phyloP scores from a whole-genome alignment of 2,329 filamentous ascomycete genomes.

The Pseudopithomyces chartarum region DNA sequence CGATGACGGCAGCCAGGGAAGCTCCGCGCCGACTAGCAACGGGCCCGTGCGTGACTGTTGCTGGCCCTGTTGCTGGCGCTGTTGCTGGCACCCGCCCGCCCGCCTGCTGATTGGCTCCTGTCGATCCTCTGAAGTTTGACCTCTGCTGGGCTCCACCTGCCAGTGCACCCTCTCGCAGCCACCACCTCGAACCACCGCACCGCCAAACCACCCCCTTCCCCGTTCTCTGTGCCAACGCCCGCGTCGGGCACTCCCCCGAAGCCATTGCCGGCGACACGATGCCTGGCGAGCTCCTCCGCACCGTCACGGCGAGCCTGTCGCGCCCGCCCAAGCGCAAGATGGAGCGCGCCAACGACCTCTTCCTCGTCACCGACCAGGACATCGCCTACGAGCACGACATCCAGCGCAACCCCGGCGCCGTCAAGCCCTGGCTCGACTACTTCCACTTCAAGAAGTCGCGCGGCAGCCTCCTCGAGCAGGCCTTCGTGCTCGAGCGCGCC shows the following conservation, averaged over 20 bases:
- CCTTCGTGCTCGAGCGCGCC: constrained; percentile 85
- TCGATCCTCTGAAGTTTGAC: no score
- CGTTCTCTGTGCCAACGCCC: constrained; percentile 33
- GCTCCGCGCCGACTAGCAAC: no score
- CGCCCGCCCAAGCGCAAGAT: constrained; percentile 44
- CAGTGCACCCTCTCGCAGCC: constrained; percentile 24
- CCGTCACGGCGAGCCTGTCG: constrained; percentile 40
- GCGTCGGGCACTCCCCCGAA: constrained; percentile 34
- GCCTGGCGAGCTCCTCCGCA: constrained; percentile 51
- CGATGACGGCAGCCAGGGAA: no score
- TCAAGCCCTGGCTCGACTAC: constrained; percentile 95
- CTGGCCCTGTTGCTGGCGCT: not conserved
- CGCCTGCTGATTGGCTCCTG: not conserved
- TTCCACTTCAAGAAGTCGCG: constrained; percentile 88
- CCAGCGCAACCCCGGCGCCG: constrained; percentile 78
- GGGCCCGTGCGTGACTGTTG: not conserved
- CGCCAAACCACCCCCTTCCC: constrained; percentile 17
- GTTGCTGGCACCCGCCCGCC: constrained; percentile 4
- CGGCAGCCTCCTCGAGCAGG: constrained; percentile 83
- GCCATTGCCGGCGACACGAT: constrained; percentile 43
- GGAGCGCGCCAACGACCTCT: constrained; percentile 43
- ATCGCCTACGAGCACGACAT: constrained; percentile 96
- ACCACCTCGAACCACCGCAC: constrained; percentile 22
- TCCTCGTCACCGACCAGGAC: constrained; percentile 77
- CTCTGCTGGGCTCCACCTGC: constrained; percentile 2